Evolutionary conservation across 2,329 filamentous ascomycete species (phyloP).

Genomic region (Alternaria postmessia): DNA sequence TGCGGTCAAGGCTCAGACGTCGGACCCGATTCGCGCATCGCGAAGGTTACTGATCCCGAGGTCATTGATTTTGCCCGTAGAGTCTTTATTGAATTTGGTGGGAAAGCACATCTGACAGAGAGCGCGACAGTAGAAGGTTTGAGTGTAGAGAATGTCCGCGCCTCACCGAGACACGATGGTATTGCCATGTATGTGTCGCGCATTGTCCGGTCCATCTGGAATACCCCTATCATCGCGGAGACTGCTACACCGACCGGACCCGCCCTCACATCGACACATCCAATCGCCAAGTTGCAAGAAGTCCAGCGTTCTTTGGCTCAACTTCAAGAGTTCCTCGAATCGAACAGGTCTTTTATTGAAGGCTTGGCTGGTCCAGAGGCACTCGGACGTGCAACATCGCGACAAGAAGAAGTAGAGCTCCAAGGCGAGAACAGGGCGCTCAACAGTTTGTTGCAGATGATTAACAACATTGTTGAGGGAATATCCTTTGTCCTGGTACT

Average conservation of each 20-base stretch:
- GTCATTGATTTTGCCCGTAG: constrained; percentile 85
- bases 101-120: constrained; percentile 83
- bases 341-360: constrained; percentile 92
- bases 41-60: constrained; percentile 78
- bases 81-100: constrained; percentile 91
- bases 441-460: constrained; percentile 82
- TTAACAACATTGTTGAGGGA: constrained; percentile 91
- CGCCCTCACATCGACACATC: constrained; percentile 72
- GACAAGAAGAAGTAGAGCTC: constrained; percentile 89
- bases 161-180: constrained; percentile 89
- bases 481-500: constrained; percentile 95
- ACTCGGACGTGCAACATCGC: constrained; percentile 76
- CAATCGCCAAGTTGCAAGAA: constrained; percentile 71
- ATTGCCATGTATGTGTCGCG: constrained; percentile 87
- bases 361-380: constrained; percentile 91
- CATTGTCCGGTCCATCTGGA: constrained; percentile 90
- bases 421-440: constrained; percentile 95
- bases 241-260: constrained; percentile 65
- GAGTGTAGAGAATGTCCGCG: constrained; percentile 80
- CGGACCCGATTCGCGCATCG: constrained; percentile 72
- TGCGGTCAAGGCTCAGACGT: constrained; percentile 91
- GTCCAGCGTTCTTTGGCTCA: constrained; percentile 84
- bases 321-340: constrained; percentile 80
- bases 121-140: constrained; percentile 70
- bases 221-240: constrained; percentile 73